A percentile compares a stretch with the other conserved stretches of the same genome.
Evolutionary conservation across 148 eudicot species (phyloP).

Genomic region (Vaccinium darrowii): DNA sequence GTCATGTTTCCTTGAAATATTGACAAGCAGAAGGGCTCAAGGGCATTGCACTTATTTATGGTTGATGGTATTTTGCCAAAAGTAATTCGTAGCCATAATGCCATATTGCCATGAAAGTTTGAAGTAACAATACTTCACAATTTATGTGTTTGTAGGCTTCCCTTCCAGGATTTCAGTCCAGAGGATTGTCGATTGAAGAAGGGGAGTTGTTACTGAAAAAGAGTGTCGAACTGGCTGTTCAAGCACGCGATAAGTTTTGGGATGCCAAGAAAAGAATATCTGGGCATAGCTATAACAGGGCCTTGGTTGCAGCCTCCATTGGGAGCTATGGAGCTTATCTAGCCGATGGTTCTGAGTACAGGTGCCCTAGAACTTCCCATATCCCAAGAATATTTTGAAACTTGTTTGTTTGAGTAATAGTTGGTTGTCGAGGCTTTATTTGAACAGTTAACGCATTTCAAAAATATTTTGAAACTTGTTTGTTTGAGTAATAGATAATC

Average conservation of each 20-base stretch:
- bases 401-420: too few relatives aligned
- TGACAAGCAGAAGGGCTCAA: neutral
- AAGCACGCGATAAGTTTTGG: conserved; percentile 83
- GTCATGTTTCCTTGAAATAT: neutral
- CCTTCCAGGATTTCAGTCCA: conserved; percentile 76
- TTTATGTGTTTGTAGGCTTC: conserved; percentile 48
- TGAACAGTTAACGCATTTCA: neutral
- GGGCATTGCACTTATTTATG: neutral
- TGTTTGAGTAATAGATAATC: neutral
- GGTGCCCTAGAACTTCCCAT: conserved; percentile 26
- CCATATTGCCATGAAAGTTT: neutral
- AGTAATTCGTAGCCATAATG: neutral
- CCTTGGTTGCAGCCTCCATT: conserved; percentile 86
- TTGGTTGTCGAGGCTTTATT: neutral
- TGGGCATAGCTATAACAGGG: conserved; percentile 46
- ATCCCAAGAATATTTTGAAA: too few relatives aligned
- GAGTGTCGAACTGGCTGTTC: conserved; percentile 67
- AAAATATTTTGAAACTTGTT: neutral
- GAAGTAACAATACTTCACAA: neutral
- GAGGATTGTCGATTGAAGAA: conserved; percentile 66
- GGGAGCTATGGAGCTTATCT: conserved; percentile 97
- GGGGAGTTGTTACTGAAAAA: conserved; percentile 56
- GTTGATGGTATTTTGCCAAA: neutral
- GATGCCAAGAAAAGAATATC: conserved; percentile 29
- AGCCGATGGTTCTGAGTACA: conserved; percentile 96